Evolutionary conservation across 2,329 filamentous ascomycete genomes (phyloP), one percentile per base, ranked within the genome.

Genomic region (Aaosphaeria arxii): DNA sequence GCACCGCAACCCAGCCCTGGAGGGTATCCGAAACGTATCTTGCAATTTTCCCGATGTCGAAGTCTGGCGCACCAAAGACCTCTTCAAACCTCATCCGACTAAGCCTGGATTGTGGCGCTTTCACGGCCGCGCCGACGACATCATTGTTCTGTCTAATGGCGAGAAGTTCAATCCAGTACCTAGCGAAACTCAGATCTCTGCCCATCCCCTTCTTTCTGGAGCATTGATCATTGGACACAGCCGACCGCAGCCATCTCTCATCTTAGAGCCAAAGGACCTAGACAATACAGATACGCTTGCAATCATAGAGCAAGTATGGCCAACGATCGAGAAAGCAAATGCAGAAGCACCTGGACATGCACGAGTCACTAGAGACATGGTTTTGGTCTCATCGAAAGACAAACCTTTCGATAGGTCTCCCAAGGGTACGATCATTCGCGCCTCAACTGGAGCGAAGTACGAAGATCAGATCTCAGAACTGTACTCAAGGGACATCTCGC

Each of bases 161-260:
- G 76, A 79, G 56, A 79, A 78, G 46, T 74, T 74, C 11, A 71
- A 74, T 17, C 76, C 76, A 1, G 62, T 78, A 6, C 64, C 70
- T 6, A 72, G 77, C 47, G 84, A 87, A 61, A 75, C 77, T 3
- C 70, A 72, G 0, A 75, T 85, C 5, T 70, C 79, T 7, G 75
- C 81, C 35, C 71, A 79, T 43, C 69, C 72, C 5, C 65, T 76
- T 1, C 77, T 86, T 1, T 71, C 74, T 5, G 83, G 85, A 47
- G 77, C 77, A 0, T 71, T 83, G 3, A 74, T 83, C 0, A 83
- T 85, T 52, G 83, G 83, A 0, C 71, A 75, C 2, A 79, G 76
- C 9, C 74, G 72, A 41, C 70, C 76, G 1, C 73, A 77, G 39
- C 76, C 79, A 0, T 82, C 81, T 1, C 57, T 83, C 11, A 59